Evolutionary conservation across 139 green algal genomes (phyloP), one percentile per base, ranked within the genome.

Genomic region (Chlamydomonas incerta): DNA sequence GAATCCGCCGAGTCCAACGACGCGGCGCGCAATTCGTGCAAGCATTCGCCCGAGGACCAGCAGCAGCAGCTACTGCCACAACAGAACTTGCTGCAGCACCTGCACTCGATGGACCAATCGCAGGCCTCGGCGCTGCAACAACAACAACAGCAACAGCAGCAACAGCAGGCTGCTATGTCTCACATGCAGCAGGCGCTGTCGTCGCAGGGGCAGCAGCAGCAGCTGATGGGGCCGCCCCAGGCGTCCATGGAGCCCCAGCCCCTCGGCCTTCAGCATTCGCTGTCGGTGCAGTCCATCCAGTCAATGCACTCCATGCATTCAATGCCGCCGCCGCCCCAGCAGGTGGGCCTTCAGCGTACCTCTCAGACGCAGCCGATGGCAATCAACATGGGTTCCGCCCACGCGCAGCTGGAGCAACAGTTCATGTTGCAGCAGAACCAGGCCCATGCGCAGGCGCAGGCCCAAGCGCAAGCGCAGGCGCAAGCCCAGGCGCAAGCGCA

Each of bases 1-100:
- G 76, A 83, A 63, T 74, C 76, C 0, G 76, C 76, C n/a, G 76
- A 83, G 63, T 74, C 63, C 17, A 73, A 73, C 24, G 76, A 83
- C 60, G 63, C 28, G 23, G 10, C 37, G 72, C 58, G n/a, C 74
- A 26, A 31, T 55, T 31, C 28, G 55, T 15, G 10, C 33, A 31
- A 31, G 3, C 14, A 17, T 3, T 68, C 82, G 47, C 17, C 41
- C 46, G 29, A 26, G 62, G 41, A 82, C 55, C 23, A 69, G 34
- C 28, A 28, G 34, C 57, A n/a, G 50, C 63, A 47, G 28, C 26
- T 65, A 18, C 35, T 80, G 57, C 24, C 57, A 33, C n/a, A 55
- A 67, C 65, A 75, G 24, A 18, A 37, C 63, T 69, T 20, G 14
- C n/a, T 33, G 2, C 31, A 28, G 14, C 14, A 34, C 14, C 14